Evolutionary conservation across 169 alveolate species (phyloP), one percentile per base, ranked within the genome.

Genomic region (Amoebophrya sp.): DNA sequence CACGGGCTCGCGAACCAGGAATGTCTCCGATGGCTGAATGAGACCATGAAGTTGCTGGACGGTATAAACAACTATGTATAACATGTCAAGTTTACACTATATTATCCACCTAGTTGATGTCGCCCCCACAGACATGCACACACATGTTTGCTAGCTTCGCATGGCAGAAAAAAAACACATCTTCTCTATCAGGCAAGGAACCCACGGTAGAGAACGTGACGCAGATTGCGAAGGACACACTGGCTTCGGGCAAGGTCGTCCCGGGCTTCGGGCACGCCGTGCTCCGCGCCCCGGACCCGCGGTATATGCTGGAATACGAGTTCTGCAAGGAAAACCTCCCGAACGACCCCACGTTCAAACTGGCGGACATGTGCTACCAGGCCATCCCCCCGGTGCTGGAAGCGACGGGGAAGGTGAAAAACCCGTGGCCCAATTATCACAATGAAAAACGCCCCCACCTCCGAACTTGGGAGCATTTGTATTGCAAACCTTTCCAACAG

Each of bases 181-280:
- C n/a, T n/a, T n/a, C n/a, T n/a, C n/a, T n/a, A n/a, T n/a, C n/a
- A n/a, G n/a, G 91, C 25, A 40, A 39, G 23, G 89, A 95, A 33
- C 94, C 96, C 91, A 92, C 92, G 38, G 95, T 95, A 40, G 95
- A 94, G 77, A 94, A 94, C 66, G 94, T 96, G 39, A 92, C 91
- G 89, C 95, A 95, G 53, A 94, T 89, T 92, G 95, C 94, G 0
- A 92, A 93, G 92, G 94, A 95, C 0, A 95, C 97, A 89, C 93
- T 98, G 89, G 94, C 93, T 40, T 90, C 95, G 35, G 99, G 99
- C 40, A 95, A 95, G 90, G 99, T 98, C 25, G 96, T 98, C 0
- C 99, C 99, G 40, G 99, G 99, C 40, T 98, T 96, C 93, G 99
- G 99, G 12, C 99, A 98, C 93, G 99, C 99, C 29, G 99, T 98